A percentile compares a stretch with the other conserved stretches of the same genome.
phyloP scores from a whole-genome alignment of 2,329 filamentous ascomycete genomes.

The Fusarium nematophilum region DNA sequence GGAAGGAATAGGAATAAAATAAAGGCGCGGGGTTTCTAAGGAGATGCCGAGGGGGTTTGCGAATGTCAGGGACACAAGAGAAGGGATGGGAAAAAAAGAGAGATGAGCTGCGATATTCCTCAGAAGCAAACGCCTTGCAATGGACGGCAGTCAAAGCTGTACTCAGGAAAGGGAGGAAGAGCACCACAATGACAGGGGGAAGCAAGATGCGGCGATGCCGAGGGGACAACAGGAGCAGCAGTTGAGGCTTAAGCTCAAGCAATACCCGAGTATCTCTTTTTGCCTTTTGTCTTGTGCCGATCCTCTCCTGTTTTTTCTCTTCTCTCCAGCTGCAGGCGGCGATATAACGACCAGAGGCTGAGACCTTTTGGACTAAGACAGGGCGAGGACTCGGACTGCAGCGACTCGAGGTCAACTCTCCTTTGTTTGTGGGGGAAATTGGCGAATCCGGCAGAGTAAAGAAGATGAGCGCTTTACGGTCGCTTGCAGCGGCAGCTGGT shows the following conservation, averaged over 20 bases:
- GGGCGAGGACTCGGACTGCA: constrained; percentile 24
- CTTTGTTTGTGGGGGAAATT: constrained; percentile 4
- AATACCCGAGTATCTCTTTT: constrained; percentile 14
- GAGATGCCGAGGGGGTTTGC: neutral
- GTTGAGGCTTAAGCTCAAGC: constrained; percentile 29
- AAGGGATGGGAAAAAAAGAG: too few species aligned
- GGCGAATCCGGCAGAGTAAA: constrained; percentile 17
- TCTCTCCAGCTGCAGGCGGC: constrained; percentile 24
- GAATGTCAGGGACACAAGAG: too few species aligned
- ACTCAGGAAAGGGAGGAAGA: constrained; percentile 24
- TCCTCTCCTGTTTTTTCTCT: constrained; percentile 10
- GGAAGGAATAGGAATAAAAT: constrained; percentile 4
- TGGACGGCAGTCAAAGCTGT: constrained; percentile 22
- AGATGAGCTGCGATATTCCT: too few species aligned
- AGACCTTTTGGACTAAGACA: constrained; percentile 1
- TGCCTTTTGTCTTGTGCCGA: neutral
- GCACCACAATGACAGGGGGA: constrained; percentile 1
- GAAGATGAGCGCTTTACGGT: constrained; percentile 10
- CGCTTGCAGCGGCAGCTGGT: neutral
- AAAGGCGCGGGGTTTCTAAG: constrained; percentile 10
- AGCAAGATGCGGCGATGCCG: constrained; percentile 29
- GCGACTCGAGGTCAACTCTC: constrained; percentile 2
- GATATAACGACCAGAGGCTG: constrained; percentile 21
- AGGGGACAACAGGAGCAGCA: constrained; percentile 2
- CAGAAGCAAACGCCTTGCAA: constrained; percentile 8